These are phyloP conservation scores for Pilaira anomala DNA, from an alignment of 192 early-diverging fungal species.

Conservation along the genomic window DNA sequence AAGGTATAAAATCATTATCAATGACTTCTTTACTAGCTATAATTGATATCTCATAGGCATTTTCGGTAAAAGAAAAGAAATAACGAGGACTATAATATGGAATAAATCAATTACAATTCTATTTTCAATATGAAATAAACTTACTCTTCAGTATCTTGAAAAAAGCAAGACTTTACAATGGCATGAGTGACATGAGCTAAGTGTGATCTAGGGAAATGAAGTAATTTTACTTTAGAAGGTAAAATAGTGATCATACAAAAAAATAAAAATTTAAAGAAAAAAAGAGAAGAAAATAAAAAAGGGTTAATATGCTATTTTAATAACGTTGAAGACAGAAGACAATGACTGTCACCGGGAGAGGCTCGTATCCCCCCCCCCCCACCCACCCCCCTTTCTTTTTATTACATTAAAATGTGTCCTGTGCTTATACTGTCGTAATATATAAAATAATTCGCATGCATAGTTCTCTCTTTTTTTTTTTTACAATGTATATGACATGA, in stretches of 20 bases:
- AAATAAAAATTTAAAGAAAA: slow-evolving; percentile 9
- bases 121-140: slow-evolving; percentile 9
- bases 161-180: slow-evolving; percentile 57
- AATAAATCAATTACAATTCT: background rate
- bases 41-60: slow-evolving; percentile 64
- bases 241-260: slow-evolving; percentile 52
- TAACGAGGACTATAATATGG: slow-evolving; percentile 31
- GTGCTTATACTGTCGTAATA: too few relatives aligned
- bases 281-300: slow-evolving; percentile 1
- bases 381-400: too few relatives aligned
- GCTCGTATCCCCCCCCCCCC: too few relatives aligned
- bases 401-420: too few relatives aligned
- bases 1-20: slow-evolving; percentile 52
- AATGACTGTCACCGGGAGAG: too few relatives aligned
- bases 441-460: too few relatives aligned
- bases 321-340: too few relatives aligned
- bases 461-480: too few relatives aligned
- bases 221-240: slow-evolving; percentile 54
- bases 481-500: too few relatives aligned
- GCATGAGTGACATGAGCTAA: slow-evolving; percentile 57
- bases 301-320: background rate
- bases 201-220: slow-evolving; percentile 55
- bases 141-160: slow-evolving; percentile 32
- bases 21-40: slow-evolving; percentile 57
- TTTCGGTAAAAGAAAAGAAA: slow-evolving; percentile 70